Conservation (phyloP, 768 basidiomycete species). For the Rhizopogon sp. region DNA sequence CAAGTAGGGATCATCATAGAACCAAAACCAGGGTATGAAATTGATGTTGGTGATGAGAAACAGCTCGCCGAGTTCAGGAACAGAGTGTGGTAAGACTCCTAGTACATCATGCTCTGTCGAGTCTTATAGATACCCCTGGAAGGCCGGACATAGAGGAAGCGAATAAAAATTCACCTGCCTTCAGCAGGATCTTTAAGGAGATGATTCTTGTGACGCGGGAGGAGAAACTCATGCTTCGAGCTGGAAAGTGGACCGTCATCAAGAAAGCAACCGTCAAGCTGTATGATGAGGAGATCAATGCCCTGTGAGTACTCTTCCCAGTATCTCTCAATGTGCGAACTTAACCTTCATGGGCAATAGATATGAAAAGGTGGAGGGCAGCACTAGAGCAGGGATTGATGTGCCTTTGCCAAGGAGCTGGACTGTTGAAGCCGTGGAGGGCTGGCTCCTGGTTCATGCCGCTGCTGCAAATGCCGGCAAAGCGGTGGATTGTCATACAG, state of each 20-base stretch:
- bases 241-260: constrained; percentile 42
- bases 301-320: constrained; percentile 26
- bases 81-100: constrained; percentile 29
- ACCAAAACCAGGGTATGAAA: constrained; percentile 25
- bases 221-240: constrained; percentile 38
- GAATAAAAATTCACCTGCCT: constrained; percentile 34
- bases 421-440: constrained; percentile 12
- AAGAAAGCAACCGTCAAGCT: constrained; percentile 33
- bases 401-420: constrained; percentile 19
- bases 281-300: constrained; percentile 44
- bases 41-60: constrained; percentile 25
- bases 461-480: constrained; percentile 4
- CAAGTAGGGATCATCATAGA: constrained; percentile 26
- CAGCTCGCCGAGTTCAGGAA: constrained; percentile 30
- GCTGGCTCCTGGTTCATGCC: constrained; percentile 26
- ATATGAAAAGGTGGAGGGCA: constrained; percentile 28
- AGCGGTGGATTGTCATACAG: constrained; percentile 6
- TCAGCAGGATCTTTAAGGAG: constrained; percentile 45
- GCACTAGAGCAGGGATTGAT: constrained; percentile 11
- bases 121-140: neutral
- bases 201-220: constrained; percentile 43
- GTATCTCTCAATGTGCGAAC: neutral
- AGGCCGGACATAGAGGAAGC: constrained; percentile 39
- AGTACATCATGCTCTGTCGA: neutral
- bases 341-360: constrained; percentile 10